Conservation (phyloP, 1,284 basidiomycete genomes). For the Austroboletus novae-zelandiae region DNA sequence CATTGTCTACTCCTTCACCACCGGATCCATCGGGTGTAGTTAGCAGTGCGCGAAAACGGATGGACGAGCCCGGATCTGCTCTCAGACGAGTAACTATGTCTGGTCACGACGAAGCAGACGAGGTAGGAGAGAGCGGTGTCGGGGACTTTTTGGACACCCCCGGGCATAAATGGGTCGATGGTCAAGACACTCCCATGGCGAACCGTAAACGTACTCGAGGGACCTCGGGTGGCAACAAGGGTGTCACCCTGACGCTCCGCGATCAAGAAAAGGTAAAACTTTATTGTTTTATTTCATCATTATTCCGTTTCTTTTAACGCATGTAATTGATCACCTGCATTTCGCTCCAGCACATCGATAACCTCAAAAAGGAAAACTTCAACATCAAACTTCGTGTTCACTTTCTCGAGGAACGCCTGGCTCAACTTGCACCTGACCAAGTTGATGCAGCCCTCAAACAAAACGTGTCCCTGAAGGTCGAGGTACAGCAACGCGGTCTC, state of each 20-base stretch:
- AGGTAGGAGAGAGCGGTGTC: conserved; percentile 36
- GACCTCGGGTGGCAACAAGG: conserved; percentile 49
- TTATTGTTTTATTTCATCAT: background rate
- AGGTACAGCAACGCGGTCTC: conserved; percentile 87
- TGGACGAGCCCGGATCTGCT: conserved; percentile 26
- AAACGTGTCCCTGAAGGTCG: conserved; percentile 92
- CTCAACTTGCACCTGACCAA: conserved; percentile 86
- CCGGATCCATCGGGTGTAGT: conserved; percentile 15
- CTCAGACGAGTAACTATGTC: conserved; percentile 30
- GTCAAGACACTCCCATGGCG: conserved; percentile 46
- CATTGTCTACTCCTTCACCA: conserved; percentile 54
- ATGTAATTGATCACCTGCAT: background rate
- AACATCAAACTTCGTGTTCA: conserved; percentile 92
- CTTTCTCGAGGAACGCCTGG: conserved; percentile 88
- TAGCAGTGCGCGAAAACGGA: conserved; percentile 17
- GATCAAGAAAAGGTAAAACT: conserved; percentile 87
- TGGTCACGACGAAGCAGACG: conserved; percentile 38
- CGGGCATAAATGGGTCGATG: conserved; percentile 51
- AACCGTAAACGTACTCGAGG: conserved; percentile 43
- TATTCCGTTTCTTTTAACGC: background rate
- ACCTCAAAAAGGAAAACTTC: conserved; percentile 94
- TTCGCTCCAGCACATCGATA: conserved; percentile 76
- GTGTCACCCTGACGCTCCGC: conserved; percentile 74
- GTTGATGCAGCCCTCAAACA: conserved; percentile 90
- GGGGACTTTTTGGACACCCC: conserved; percentile 53